A percentile compares a stretch with the other conserved stretches of the same genome.
phyloP scores from a whole-genome alignment of 805 yeast species.

The Pichia nakasei region DNA sequence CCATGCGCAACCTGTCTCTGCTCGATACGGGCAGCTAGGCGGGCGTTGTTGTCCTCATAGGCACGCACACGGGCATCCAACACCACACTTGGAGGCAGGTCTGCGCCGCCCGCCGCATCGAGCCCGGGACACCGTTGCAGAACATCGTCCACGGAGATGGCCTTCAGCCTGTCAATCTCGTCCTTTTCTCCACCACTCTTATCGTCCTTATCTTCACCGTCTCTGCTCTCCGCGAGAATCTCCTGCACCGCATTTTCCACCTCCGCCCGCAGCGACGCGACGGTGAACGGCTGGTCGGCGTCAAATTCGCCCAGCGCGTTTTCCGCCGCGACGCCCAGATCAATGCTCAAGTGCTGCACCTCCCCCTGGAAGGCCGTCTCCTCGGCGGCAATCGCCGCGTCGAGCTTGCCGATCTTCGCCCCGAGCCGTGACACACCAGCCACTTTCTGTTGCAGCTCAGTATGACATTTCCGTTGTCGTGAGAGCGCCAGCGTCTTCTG shows the following conservation, averaged over 20 bases:
- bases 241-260: constrained; percentile 26
- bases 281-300: constrained; percentile 87
- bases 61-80: constrained; percentile 75
- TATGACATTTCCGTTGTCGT: constrained; percentile 39
- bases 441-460: constrained; percentile 40
- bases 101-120: constrained; percentile 11
- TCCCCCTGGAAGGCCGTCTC: constrained; percentile 43
- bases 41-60: constrained; percentile 59
- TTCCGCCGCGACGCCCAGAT: constrained; percentile 27
- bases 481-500: constrained; percentile 47
- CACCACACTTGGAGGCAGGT: constrained; percentile 41
- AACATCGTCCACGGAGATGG: constrained; percentile 11
- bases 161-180: constrained; percentile 5
- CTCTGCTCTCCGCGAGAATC: not conserved
- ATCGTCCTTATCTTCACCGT: not conserved
- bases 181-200: not conserved
- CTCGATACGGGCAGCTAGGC: constrained; percentile 43
- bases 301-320: constrained; percentile 53
- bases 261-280: constrained; percentile 49
- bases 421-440: too few species aligned
- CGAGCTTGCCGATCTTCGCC: too few species aligned
- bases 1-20: constrained; percentile 45
- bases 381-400: constrained; percentile 60
- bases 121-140: constrained; percentile 4
- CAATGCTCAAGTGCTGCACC: constrained; percentile 24